These are phyloP conservation scores for Tardiomyces blankii DNA, from an alignment of 1,139 yeast genomes.

Conservation along the genomic window DNA sequence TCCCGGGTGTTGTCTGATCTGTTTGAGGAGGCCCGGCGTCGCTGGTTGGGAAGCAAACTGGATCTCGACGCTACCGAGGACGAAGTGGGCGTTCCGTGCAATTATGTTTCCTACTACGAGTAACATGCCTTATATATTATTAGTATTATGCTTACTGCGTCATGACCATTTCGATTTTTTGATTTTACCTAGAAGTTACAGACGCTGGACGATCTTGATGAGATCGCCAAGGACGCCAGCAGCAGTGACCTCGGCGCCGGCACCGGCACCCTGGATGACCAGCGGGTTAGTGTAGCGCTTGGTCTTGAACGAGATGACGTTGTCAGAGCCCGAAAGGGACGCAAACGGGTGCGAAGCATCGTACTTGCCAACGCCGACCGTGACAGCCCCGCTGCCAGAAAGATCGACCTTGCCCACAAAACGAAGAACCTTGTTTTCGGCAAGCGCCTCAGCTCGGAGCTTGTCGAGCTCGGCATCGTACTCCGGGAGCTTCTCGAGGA, in stretches of 20 bases:
- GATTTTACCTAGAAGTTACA: slow-evolving; percentile 26
- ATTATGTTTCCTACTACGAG: neutral
- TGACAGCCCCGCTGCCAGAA: slow-evolving; percentile 40
- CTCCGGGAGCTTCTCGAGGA: slow-evolving; percentile 66
- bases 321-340: slow-evolving; percentile 88
- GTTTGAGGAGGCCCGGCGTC: neutral
- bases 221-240: slow-evolving; percentile 95
- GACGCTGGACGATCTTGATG: slow-evolving; percentile 81
- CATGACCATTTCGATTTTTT: neutral
- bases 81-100: neutral
- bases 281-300: slow-evolving; percentile 88
- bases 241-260: slow-evolving; percentile 98
- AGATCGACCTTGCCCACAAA: slow-evolving; percentile 88
- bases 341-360: slow-evolving; percentile 92
- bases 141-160: neutral
- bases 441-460: slow-evolving; percentile 70
- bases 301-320: slow-evolving; percentile 84
- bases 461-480: slow-evolving; percentile 71
- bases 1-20: neutral
- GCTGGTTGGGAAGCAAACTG: neutral
- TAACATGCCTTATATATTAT: neutral
- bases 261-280: slow-evolving; percentile 95
- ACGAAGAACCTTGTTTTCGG: slow-evolving; percentile 78
- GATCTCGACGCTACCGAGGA: neutral
- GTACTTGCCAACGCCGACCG: slow-evolving; percentile 76